These are phyloP conservation scores for Irpex rosettiformis DNA, from an alignment of 1,284 basidiomycete genomes.

Conservation along the genomic window DNA sequence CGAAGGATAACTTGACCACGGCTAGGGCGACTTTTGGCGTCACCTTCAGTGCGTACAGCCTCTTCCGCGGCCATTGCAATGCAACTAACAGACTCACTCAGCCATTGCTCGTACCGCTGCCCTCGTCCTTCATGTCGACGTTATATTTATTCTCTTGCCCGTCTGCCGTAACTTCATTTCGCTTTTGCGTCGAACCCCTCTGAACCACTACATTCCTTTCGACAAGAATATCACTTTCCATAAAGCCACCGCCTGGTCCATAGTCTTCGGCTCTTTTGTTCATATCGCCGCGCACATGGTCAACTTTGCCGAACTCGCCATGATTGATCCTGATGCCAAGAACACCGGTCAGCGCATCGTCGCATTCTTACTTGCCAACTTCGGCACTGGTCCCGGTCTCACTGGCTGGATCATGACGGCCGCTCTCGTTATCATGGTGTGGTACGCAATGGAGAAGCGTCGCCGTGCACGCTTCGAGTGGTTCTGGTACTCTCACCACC, in stretches of 20 bases:
- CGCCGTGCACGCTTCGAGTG: conserved; percentile 72
- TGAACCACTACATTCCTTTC: conserved; percentile 85
- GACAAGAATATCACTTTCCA: conserved; percentile 89
- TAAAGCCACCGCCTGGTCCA: conserved; percentile 85
- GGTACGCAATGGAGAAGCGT: conserved; percentile 77
- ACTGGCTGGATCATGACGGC: conserved; percentile 91
- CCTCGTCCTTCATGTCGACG: conserved; percentile 82
- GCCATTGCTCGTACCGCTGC: conserved; percentile 83
- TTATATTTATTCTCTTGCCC: conserved; percentile 87
- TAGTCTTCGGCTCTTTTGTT: conserved; percentile 69
- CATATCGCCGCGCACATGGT: conserved; percentile 79
- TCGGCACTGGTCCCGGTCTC: conserved; percentile 82
- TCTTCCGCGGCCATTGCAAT: not conserved
- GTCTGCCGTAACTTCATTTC: conserved; percentile 92
- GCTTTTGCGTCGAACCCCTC: conserved; percentile 72
- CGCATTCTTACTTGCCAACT: conserved; percentile 74
- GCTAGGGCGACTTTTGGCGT: conserved; percentile 69
- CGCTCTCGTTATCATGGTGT: conserved; percentile 73
- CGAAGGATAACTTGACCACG: conserved; percentile 71
- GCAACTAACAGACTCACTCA: conserved; percentile 25
- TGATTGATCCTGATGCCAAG: conserved; percentile 47
- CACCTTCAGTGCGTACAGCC: conserved; percentile 62
- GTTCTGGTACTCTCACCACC: conserved; percentile 89
- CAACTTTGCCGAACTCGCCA: conserved; percentile 73
- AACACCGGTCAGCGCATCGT: conserved; percentile 53